phyloP scores from a whole-genome alignment of 805 yeast genomes.

The Cyberlindnera galapagoensis region DNA sequence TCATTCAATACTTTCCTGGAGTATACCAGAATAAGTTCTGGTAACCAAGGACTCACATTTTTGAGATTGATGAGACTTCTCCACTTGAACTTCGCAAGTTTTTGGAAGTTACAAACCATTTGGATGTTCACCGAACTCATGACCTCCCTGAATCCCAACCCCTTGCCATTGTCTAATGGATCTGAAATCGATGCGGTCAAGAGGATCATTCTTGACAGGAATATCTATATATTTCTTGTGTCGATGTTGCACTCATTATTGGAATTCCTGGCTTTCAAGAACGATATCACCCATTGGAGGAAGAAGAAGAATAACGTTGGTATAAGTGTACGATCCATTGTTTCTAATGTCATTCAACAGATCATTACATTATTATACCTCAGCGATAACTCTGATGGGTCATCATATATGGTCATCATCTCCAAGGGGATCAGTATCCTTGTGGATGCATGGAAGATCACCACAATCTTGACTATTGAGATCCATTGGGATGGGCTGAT shows the following conservation, averaged over 20 bases:
- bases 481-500: conserved; percentile 17
- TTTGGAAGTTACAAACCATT: conserved; percentile 28
- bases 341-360: conserved; percentile 35
- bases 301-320: conserved; percentile 35
- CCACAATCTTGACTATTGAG: conserved; percentile 29
- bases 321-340: conserved; percentile 31
- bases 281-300: conserved; percentile 35
- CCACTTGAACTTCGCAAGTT: conserved; percentile 21
- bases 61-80: conserved; percentile 26
- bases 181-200: conserved; percentile 31
- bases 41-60: conserved; percentile 31
- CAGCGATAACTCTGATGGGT: conserved; percentile 32
- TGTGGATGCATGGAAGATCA: conserved; percentile 38
- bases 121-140: conserved; percentile 25
- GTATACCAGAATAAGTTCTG: conserved; percentile 34
- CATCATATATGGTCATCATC: conserved; percentile 31
- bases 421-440: conserved; percentile 32
- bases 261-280: conserved; percentile 36
- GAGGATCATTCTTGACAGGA: conserved; percentile 31
- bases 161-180: conserved; percentile 23
- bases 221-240: conserved; percentile 29
- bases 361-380: conserved; percentile 31
- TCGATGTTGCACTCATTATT: conserved; percentile 31
- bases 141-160: conserved; percentile 23
- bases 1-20: conserved; percentile 30